Evolutionary conservation across 257 asterid genomes (phyloP).

Genomic region (Ajuga chamaepitys): DNA sequence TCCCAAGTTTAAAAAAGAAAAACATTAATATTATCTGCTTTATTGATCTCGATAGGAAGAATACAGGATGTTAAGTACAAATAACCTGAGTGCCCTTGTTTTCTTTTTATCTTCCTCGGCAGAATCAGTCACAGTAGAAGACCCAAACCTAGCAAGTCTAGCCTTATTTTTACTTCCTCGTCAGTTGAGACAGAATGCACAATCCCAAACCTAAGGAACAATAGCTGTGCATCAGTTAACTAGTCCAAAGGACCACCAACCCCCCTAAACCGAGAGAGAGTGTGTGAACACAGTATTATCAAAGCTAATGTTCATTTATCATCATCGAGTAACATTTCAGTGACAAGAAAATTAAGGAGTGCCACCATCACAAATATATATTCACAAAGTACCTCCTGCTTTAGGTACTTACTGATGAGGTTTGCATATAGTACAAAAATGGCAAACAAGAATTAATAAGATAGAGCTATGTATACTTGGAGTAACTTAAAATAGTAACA

Average conservation of each 20-base stretch:
- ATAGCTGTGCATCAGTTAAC: slow-evolving; percentile 1
- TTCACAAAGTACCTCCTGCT: too few species aligned
- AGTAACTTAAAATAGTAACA: too few species aligned
- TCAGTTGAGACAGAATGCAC: slow-evolving; percentile 44
- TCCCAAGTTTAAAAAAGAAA: not conserved
- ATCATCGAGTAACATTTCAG: too few species aligned
- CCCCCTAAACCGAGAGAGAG: not conserved
- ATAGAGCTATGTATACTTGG: too few species aligned
- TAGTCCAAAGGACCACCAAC: not conserved
- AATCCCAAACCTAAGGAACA: slow-evolving; percentile 61
- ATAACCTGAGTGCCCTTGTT: slow-evolving; percentile 86
- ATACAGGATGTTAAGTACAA: not conserved
- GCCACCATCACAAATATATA: too few species aligned
- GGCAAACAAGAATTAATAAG: too few species aligned
- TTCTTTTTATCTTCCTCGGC: slow-evolving; percentile 89
- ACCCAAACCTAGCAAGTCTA: slow-evolving; percentile 76
- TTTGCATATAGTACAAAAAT: too few species aligned
- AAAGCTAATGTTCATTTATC: too few species aligned
- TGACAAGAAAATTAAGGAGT: too few species aligned
- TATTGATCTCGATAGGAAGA: not conserved
- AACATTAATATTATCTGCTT: not conserved
- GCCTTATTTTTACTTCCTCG: slow-evolving; percentile 85
- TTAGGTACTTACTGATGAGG: too few species aligned
- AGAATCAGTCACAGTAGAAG: slow-evolving; percentile 38
- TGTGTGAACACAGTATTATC: too few species aligned